A percentile compares a stretch with the other conserved stretches of the same genome.
These are phyloP conservation scores for Euphorbia celastroides DNA, from an alignment of 441 rosid species.

Conservation along the genomic window DNA sequence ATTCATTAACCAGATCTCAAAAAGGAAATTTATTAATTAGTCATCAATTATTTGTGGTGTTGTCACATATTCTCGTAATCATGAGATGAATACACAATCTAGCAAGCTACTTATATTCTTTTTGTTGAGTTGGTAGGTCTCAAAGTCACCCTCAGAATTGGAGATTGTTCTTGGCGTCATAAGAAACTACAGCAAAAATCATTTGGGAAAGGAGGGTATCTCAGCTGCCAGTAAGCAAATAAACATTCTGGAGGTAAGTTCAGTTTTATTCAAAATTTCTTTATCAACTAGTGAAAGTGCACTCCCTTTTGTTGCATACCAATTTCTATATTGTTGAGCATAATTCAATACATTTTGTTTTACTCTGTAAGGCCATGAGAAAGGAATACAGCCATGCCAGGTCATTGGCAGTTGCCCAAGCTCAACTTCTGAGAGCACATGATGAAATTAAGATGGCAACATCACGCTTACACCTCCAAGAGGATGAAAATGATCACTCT, in stretches of 20 bases:
- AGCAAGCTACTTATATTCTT: neutral
- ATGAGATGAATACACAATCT: neutral
- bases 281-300: conserved; percentile 7
- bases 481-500: conserved; percentile 66
- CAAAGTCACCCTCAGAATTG: conserved; percentile 80
- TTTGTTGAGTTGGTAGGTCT: conserved; percentile 43
- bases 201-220: conserved; percentile 48
- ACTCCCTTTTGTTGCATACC: conserved; percentile 7
- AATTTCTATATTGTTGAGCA: conserved; percentile 17
- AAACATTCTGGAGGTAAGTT: conserved; percentile 69
- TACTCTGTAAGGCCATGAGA: conserved; percentile 60
- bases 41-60: neutral
- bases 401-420: conserved; percentile 79
- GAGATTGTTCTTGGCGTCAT: conserved; percentile 84
- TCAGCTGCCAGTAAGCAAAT: conserved; percentile 68
- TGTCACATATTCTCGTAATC: neutral
- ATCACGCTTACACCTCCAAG: conserved; percentile 72
- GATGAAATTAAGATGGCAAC: conserved; percentile 97
- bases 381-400: conserved; percentile 86
- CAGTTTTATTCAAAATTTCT: conserved; percentile 11
- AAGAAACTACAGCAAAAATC: conserved; percentile 62
- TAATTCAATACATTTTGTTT: conserved; percentile 12
- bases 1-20: neutral
- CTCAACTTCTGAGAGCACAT: conserved; percentile 74
- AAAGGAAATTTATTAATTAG: neutral